Base-by-base conservation (phyloP, 1,139 yeast species). In the Geotrichum siamense region DNA sequence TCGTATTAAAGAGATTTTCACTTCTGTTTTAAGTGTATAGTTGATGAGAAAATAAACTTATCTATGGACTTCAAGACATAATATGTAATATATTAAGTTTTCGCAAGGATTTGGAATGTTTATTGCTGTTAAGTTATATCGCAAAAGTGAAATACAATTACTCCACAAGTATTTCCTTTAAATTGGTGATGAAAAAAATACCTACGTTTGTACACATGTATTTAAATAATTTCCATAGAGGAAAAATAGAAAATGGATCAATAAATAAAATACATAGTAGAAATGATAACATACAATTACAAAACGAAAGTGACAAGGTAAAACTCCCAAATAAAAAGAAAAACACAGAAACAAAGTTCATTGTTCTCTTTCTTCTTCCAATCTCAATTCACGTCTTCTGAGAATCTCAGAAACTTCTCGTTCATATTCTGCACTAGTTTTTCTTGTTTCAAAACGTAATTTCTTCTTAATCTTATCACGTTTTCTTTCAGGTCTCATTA, bases 401-500 rank as follows among this genome's bases (percentile, higher is more conserved):
- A 65, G 51, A 40, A 65, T 64, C 42, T 64, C 67, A 28, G 60
- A 58, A 26, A 65, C 60, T 48, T 65, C 70, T 17, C 62, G 58
- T 43, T 65, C 70, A 41, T 62, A 59, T 35, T 64, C 67, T 5
- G 55, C 57, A n/a, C 59, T 56, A 6, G 60, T 57, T 23, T 43
- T 41, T 10, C 46, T 41, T 19, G 31, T 17, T 27, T 48, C 53
- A 41, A 58, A 57, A 12, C 55, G 52, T 29, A 59, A 47, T 49
- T 52, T 58, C 51, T 54, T 55, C 41, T 49, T 51, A 26, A 57
- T 45, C 38, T 49, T 53, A 34, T 54, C 61, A 4, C 58, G 48
- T 38, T 74, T 36, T 75, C 72, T 42, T 73, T 61, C 53, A 78
- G 78, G 15, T 85, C 79, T 6, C 39, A 34, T 29, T 10, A 38